Evolutionary conservation across 345 rosid genomes (phyloP).

Genomic region (Populus davidiana): DNA sequence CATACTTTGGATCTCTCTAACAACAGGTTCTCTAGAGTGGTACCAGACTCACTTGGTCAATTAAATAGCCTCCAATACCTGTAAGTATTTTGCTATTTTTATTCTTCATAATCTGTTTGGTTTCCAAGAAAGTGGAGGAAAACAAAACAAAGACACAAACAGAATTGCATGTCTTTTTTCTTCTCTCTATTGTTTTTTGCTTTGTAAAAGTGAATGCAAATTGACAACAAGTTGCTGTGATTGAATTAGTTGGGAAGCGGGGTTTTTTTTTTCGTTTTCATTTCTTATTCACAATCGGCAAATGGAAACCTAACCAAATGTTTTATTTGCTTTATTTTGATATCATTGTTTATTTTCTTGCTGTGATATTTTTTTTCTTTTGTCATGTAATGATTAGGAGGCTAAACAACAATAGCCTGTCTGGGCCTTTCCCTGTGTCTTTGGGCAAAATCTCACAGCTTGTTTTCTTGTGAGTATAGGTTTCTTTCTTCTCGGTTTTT

Average conservation of each 20-base stretch:
- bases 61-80: constrained; percentile 59
- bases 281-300: neutral
- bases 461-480: constrained; percentile 75
- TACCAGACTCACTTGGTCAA: constrained; percentile 57
- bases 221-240: too few species aligned
- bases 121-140: constrained; percentile 18
- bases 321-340: neutral
- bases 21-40: constrained; percentile 62
- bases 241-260: neutral
- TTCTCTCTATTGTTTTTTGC: neutral
- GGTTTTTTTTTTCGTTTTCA: neutral
- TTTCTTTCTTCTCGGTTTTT: constrained; percentile 8
- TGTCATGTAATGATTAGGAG: constrained; percentile 66
- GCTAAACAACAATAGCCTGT: constrained; percentile 86
- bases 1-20: constrained; percentile 84
- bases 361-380: constrained; percentile 17
- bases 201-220: neutral
- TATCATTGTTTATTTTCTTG: constrained; percentile 12
- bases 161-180: neutral
- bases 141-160: neutral
- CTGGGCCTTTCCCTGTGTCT: constrained; percentile 74
- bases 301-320: constrained; percentile 5
- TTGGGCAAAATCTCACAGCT: constrained; percentile 69
- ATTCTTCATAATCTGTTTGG: constrained; percentile 12
- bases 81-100: constrained; percentile 40